Evolutionary conservation across 176 grass and related monocot species (phyloP), one percentile per base, ranked within the genome.

Genomic region (Bonia amplexicaulis): DNA sequence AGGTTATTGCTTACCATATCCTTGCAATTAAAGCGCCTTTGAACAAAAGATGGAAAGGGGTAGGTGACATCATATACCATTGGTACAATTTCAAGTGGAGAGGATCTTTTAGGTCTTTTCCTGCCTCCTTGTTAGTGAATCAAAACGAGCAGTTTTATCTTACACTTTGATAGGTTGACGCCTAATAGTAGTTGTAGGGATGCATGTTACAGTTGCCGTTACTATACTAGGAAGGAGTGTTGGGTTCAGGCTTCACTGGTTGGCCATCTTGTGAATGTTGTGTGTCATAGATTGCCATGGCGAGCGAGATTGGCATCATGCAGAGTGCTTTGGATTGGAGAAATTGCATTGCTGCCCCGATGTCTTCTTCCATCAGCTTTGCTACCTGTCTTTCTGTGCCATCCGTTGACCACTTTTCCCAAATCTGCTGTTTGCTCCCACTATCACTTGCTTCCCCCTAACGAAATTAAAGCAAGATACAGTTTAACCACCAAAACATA

Each of bases 351-450:
- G 97, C 93, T 22, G 93, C 74, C 68, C 93, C 93, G 22, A 96
- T 96, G 80, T 96, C 91, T 45, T 99, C 97, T 65, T 99, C 92
- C 97, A 99, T 94, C 63, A 99, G 78, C 87, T 96, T 99, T 44
- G 93, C 90, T 15, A 96, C 93, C 71, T 99, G 97, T 80, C 83
- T 92, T 74, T 99, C 97, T 15, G 97, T 99, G 79, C 93, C 97
- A 76, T 99, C 97, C 10, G 97, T 99, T 80, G 93, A 96, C 93
- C 91, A 99, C 77, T 96, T 99, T 75, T 96, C 97, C 93, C 97
- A 99, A 71, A 99, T 81, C 84, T 99, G 97, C 46, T 96, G 93
- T 71, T 92, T 88, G 66, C 84, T 79, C 20, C 93, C 97, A 89
- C 88, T 88, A 81, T 96, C 92, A 49, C 92, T 93, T 83, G 91